phyloP scores from a whole-genome alignment of 139 green algal genomes.

The Asterochloris sp. region DNA sequence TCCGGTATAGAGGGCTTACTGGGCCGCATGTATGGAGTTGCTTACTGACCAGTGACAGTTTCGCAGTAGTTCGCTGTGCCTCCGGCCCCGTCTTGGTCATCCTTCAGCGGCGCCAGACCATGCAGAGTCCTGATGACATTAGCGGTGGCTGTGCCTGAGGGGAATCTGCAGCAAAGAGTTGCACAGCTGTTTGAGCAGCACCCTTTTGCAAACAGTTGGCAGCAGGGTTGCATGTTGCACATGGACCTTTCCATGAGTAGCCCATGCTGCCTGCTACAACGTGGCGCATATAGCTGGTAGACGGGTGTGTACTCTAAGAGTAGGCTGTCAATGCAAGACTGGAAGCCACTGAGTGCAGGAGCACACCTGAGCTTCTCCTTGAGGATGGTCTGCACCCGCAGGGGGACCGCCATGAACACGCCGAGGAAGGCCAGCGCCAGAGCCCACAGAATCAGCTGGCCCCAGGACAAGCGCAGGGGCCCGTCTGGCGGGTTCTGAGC shows the following conservation, averaged over 20 bases:
- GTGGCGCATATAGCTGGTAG: too few relatives aligned
- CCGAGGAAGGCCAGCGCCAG: constrained; percentile 49
- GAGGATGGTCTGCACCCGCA: constrained; percentile 54
- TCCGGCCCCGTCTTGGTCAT: too few relatives aligned
- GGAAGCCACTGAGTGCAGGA: not conserved
- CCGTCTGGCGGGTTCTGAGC: constrained; percentile 37
- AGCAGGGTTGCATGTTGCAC: too few relatives aligned
- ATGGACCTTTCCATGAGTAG: too few relatives aligned
- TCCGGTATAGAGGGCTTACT: too few relatives aligned
- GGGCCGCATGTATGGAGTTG: too few relatives aligned
- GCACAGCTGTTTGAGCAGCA: too few relatives aligned
- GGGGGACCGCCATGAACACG: constrained; percentile 53
- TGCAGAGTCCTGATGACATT: constrained; percentile 55
- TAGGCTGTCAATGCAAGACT: not conserved
- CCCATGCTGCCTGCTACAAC: too few relatives aligned
- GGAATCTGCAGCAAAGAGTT: constrained; percentile 25
- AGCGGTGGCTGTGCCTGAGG: constrained; percentile 43
- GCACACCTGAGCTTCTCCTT: constrained; percentile 38
- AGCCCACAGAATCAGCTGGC: constrained; percentile 49
- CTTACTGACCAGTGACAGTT: too few relatives aligned
- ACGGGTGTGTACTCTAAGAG: too few relatives aligned
- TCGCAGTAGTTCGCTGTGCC: too few relatives aligned
- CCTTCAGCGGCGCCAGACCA: not conserved
- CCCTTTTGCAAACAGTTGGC: too few relatives aligned
- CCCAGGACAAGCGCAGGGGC: constrained; percentile 23